phyloP scores from a whole-genome alignment of 441 rosid species.

The Sinapis alba region DNA sequence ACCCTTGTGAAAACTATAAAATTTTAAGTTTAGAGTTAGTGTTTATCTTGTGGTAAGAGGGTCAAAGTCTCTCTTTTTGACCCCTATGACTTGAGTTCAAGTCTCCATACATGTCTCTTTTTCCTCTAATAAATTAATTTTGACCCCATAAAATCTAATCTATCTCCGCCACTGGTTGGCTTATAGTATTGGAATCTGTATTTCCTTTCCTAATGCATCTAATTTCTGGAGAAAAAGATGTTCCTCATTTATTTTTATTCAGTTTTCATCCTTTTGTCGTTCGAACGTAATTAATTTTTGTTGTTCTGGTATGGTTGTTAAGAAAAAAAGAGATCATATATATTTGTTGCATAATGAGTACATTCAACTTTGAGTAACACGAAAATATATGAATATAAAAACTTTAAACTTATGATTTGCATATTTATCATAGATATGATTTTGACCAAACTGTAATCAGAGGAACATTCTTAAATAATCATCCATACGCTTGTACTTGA shows the following conservation, averaged over 20 bases:
- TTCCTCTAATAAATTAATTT: no score
- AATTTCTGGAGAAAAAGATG: no score
- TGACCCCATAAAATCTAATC: no score
- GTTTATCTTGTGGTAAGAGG: no score
- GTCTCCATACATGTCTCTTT: no score
- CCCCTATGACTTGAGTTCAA: no score
- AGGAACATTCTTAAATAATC: conserved; percentile 54
- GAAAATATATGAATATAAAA: conserved; percentile 2
- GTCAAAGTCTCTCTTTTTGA: no score
- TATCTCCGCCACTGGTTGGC: neutral
- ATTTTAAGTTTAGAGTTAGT: no score
- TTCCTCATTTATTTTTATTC: neutral
- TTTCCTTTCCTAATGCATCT: neutral
- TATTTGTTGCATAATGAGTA: neutral
- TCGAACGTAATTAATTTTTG: neutral
- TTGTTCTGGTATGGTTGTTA: neutral
- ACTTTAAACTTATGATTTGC: conserved; percentile 1
- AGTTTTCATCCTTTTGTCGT: neutral
- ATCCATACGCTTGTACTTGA: conserved; percentile 64
- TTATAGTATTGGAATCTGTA: neutral
- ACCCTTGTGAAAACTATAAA: no score
- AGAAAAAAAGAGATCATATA: neutral
- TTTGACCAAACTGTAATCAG: conserved; percentile 10
- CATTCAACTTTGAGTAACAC: neutral
- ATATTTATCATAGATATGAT: neutral